Conservation (phyloP, 208 protist species). For the Zelonia costaricensis region DNA sequence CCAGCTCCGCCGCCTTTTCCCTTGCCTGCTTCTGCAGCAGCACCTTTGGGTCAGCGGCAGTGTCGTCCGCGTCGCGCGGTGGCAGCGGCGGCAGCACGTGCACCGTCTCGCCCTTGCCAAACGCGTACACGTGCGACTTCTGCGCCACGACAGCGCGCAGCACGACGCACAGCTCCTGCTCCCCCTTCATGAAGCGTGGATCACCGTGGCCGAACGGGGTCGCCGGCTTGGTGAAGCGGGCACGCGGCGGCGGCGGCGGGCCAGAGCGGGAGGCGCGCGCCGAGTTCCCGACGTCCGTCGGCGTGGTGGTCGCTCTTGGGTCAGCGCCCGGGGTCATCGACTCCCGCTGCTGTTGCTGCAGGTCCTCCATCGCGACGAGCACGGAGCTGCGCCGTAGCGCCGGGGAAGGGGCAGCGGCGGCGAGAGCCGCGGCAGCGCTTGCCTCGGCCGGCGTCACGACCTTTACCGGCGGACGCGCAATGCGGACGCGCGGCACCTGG, state of each 20-base stretch:
- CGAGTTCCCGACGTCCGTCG: neutral
- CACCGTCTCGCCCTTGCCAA: slow-evolving; percentile 72
- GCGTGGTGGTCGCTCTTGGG: too few relatives aligned
- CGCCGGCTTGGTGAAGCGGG: slow-evolving; percentile 10
- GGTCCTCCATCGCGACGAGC: slow-evolving; percentile 22
- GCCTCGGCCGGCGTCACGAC: neutral
- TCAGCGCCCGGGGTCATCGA: neutral
- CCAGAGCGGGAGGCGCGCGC: neutral
- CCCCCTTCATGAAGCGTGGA: slow-evolving; percentile 22
- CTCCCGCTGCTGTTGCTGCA: neutral
- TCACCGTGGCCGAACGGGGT: slow-evolving; percentile 20
- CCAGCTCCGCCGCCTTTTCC: slow-evolving; percentile 11
- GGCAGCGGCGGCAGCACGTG: slow-evolving; percentile 77
- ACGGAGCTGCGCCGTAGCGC: slow-evolving; percentile 31
- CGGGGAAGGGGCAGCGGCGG: neutral
- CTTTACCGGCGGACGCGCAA: neutral
- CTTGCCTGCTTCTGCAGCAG: slow-evolving; percentile 19
- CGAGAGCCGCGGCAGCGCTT: neutral
- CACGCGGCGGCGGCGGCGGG: neutral
- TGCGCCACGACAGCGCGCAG: slow-evolving; percentile 74
- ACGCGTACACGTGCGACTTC: slow-evolving; percentile 70
- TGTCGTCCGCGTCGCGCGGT: slow-evolving; percentile 13
- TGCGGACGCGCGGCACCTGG: neutral
- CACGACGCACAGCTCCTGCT: slow-evolving; percentile 68
- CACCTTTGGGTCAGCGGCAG: slow-evolving; percentile 3